Conservation (phyloP, 192 early-diverging fungal genomes). For the Podochytrium sp. region DNA sequence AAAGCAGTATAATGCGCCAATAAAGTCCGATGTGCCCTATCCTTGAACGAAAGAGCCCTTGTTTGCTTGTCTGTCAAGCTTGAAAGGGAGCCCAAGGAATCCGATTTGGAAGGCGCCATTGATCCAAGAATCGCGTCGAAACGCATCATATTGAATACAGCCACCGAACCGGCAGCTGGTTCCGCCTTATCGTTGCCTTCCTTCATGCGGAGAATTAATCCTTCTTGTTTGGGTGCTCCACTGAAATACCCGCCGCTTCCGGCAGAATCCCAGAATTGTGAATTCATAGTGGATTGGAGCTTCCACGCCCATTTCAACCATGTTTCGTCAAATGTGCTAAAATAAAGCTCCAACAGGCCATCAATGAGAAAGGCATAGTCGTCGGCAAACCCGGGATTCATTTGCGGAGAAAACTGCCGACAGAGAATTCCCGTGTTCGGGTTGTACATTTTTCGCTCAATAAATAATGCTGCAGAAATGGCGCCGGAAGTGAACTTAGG, state of each 20-base stretch:
- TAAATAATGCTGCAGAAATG: slow-evolving; percentile 48
- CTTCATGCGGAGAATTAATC: slow-evolving; percentile 56
- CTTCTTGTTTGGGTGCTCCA: slow-evolving; percentile 39
- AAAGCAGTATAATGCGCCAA: slow-evolving; percentile 43
- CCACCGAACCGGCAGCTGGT: slow-evolving; percentile 58
- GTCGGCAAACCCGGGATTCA: slow-evolving; percentile 55
- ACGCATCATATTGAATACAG: slow-evolving; percentile 54
- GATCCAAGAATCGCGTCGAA: slow-evolving; percentile 45
- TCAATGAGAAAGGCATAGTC: slow-evolving; percentile 64
- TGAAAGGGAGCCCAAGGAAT: slow-evolving; percentile 37
- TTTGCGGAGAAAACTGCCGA: slow-evolving; percentile 37
- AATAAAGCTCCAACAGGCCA: slow-evolving; percentile 63
- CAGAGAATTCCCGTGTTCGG: slow-evolving; percentile 33
- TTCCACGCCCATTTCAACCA: slow-evolving; percentile 64
- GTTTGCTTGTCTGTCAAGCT: slow-evolving; percentile 42
- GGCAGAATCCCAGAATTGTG: slow-evolving; percentile 58
- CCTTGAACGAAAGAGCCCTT: neutral
- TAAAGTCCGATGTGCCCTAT: neutral
- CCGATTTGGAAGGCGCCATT: neutral
- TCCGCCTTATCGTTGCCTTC: slow-evolving; percentile 67
- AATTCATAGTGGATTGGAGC: slow-evolving; percentile 58
- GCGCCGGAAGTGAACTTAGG: slow-evolving; percentile 42
- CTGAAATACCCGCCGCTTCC: slow-evolving; percentile 52
- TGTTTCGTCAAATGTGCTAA: slow-evolving; percentile 50
- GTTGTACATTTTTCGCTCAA: slow-evolving; percentile 52